A percentile compares a stretch with the other conserved stretches of the same genome.
Evolutionary conservation across 352 stramenopile species (phyloP).

Genomic region (Thraustotheca clavata): DNA sequence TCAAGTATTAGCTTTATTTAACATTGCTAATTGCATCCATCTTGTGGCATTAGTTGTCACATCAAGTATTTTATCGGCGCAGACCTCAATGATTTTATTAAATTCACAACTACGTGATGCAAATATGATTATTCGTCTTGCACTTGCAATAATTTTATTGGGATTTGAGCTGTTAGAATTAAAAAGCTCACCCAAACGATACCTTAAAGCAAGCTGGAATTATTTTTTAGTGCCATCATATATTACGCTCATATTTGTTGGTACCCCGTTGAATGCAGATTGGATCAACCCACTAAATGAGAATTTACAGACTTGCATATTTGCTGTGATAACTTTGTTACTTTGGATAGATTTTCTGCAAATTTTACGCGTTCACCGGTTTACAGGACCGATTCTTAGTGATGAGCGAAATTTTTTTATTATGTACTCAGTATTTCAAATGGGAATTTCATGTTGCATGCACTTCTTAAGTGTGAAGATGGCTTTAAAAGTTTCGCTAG

Average conservation of each 20-base stretch:
- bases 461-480: conserved; percentile 3
- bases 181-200: background rate
- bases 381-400: conserved; percentile 3
- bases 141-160: background rate
- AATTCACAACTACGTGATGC: background rate
- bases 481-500: conserved; percentile 7
- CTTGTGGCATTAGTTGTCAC: no score
- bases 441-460: conserved; percentile 6
- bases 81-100: no score
- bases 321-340: background rate
- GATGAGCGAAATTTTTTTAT: conserved; percentile 10
- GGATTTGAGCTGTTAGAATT: background rate
- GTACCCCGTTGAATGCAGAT: background rate
- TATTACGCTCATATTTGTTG: background rate
- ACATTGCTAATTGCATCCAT: no score
- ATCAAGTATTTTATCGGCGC: no score
- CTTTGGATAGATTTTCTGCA: conserved; percentile 15
- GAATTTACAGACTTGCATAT: background rate
- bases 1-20: no score
- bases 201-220: background rate
- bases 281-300: background rate
- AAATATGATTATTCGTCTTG: background rate
- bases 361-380: conserved; percentile 5
- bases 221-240: background rate
- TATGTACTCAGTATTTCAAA: conserved; percentile 19